Base-by-base conservation (phyloP, 1,284 basidiomycete genomes). In the Naganishia albida region DNA sequence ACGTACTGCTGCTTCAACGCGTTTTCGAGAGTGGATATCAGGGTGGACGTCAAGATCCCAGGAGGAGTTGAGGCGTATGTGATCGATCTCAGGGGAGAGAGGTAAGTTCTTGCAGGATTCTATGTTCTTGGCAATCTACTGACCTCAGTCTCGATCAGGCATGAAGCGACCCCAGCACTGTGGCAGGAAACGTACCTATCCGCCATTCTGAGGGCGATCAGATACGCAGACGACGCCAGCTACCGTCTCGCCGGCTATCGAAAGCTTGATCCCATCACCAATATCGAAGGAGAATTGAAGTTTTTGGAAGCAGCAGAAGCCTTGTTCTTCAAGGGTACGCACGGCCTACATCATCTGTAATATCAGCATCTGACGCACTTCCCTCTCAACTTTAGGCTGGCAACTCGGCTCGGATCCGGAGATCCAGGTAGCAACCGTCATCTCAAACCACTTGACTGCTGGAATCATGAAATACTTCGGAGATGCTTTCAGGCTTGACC, bases 1-100 rank as follows among this genome's bases (percentile, higher is more conserved):
- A 93, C 89, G 55, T 99, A 93, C 77, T 99, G 95, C 78, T 96
- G 93, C 79, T 99, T 97, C 82, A 96, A 99, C 77, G 96, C 96
- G 16, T 99, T 99, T 77, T 95, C 93, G 46, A 83, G 96, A 23
- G 91, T 99, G 43, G 96, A 99, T 74, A 88, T 99, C 26, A 86
- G 95, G 48, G 94, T 99, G 7, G 95, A 99, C 70, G 96, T 98
- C 65, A 95, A 95, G 79, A 99, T 99, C 59, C 96, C 96, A 0
- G 95, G 95, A 48, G 94, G 94, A 26, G 96, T 99, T 2, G 87
- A 90, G 72, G 91, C 95, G 8, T 98, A 97, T 77, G 88, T 92
- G 30, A 88, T 99, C 26, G 96, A 99, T 78, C 79, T 96, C 62
- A 87, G 95, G 26, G 95, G 96, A 25, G 94, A 99, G 77, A 83